These are phyloP conservation scores for Passiflora organensis DNA, from an alignment of 345 rosid species.

Conservation along the genomic window DNA sequence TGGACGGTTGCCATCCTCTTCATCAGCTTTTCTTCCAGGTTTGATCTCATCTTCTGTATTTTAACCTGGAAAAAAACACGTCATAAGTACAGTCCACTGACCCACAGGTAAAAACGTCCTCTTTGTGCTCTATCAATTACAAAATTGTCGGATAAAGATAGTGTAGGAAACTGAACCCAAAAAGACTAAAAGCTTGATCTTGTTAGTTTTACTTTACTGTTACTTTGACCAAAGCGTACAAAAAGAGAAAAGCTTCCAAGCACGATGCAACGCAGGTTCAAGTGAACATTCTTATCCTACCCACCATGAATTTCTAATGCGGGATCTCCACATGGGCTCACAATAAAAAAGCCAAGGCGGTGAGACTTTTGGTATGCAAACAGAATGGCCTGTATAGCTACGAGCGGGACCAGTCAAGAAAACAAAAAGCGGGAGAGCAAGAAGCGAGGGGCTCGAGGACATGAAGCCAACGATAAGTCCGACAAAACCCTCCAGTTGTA, in stretches of 20 bases:
- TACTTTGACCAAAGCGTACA: conserved; percentile 17
- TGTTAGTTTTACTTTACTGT: conserved; percentile 2
- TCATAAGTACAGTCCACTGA: background rate
- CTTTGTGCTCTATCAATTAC: background rate
- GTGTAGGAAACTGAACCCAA: background rate
- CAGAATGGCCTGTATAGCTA: conserved; percentile 40
- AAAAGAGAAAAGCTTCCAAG: conserved; percentile 27
- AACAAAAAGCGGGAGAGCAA: conserved; percentile 9
- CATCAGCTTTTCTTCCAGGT: conserved; percentile 80
- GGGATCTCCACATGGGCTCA: conserved; percentile 37
- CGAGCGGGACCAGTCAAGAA: conserved; percentile 55
- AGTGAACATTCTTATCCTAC: conserved; percentile 22
- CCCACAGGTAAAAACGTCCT: background rate
- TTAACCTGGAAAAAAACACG: conserved; percentile 46
- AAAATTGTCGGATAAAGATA: background rate
- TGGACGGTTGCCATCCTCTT: conserved; percentile 72
- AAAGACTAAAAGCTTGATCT: background rate
- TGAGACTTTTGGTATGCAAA: conserved; percentile 21
- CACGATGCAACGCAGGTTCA: too few relatives aligned
- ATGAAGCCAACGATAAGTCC: conserved; percentile 13
- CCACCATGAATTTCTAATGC: conserved; percentile 26
- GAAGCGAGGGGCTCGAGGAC: conserved; percentile 58
- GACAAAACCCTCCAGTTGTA: conserved; percentile 14
- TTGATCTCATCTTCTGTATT: conserved; percentile 87
- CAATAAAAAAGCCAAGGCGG: conserved; percentile 26